Conservation (phyloP, 257 asterid species). For the Solanum gandarillasii region DNA sequence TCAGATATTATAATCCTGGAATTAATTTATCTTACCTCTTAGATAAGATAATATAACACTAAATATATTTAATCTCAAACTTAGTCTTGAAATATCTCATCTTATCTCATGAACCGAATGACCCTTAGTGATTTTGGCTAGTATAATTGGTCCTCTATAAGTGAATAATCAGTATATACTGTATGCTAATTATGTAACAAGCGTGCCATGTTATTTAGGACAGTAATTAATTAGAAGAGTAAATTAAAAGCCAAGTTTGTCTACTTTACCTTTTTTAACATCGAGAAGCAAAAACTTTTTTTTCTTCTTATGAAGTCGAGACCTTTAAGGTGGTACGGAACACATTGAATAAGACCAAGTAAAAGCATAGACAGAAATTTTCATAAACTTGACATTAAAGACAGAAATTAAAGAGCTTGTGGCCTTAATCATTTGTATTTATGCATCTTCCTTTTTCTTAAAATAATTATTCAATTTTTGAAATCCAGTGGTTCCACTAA, state of each 20-base stretch:
- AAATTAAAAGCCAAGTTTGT: neutral
- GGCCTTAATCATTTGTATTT: neutral
- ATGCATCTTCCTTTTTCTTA: neutral
- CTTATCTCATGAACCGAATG: neutral
- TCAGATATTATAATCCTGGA: neutral
- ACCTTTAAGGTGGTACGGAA: neutral
- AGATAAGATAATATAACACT: neutral
- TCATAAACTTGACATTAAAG: no score
- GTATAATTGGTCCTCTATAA: neutral
- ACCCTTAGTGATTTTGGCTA: neutral
- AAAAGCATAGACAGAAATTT: neutral
- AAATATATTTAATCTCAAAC: neutral
- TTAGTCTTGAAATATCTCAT: neutral
- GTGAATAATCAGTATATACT: neutral
- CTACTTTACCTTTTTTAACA: neutral
- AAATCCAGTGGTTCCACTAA: neutral
- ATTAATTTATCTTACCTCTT: neutral
- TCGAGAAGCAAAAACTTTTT: neutral
- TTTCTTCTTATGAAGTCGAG: neutral
- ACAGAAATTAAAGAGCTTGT: neutral
- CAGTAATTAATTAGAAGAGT: neutral
- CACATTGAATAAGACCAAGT: neutral
- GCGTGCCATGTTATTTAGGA: neutral
- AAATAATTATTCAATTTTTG: no score
- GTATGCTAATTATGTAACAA: neutral